Base-by-base conservation (phyloP, 1,139 yeast species). In the Pichia sp. region DNA sequence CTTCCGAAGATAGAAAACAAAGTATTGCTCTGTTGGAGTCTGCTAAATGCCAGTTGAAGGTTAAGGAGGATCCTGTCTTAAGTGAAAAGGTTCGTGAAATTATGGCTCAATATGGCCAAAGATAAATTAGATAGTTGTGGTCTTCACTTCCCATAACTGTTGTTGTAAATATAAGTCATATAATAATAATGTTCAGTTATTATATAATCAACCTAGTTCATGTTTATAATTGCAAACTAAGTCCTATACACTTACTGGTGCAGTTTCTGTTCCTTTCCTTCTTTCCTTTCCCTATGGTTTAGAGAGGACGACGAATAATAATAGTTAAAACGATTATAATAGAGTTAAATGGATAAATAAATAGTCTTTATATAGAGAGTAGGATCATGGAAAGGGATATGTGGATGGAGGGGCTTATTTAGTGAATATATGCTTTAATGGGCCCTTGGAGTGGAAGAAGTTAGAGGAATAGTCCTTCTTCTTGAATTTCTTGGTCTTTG, bases 21-120 rank as follows among this genome's bases (percentile, higher is more conserved):
- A 95, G 97, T 55, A 85, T 90, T 60, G 86, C 95, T 40, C 88
- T 89, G 67, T 95, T 95, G 58, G 97, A 90, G 74, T 97, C 97
- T 59, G 83, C 90, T 52, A 86, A 86, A 72, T 82, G 87, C 77
- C 96, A 88, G 76, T 75, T 82, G 67, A 82, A 82, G 69, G 80
- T 87, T 63, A 84, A 79, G 71, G 73, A 78, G 54, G 93, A 86
- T 69, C 87, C 89, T 50, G 71, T 78, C 41, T 77, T 86, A 57
- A 72, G 72, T 58, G 66, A 69, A 16, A 77, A 76, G 63, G 73
- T 78, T 55, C 70, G 74, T 54, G 77, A 76, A 64, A 65, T 78
- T 47, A 59, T 76, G 40, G 52, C 52, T n/a, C 50, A 50, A 42
- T 56, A 54, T 47, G 36, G 52, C 49, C 51, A 45, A 44, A 42